These are phyloP conservation scores for Prunus salicina DNA, from an alignment of 306 rosid species.

Conservation along the genomic window DNA sequence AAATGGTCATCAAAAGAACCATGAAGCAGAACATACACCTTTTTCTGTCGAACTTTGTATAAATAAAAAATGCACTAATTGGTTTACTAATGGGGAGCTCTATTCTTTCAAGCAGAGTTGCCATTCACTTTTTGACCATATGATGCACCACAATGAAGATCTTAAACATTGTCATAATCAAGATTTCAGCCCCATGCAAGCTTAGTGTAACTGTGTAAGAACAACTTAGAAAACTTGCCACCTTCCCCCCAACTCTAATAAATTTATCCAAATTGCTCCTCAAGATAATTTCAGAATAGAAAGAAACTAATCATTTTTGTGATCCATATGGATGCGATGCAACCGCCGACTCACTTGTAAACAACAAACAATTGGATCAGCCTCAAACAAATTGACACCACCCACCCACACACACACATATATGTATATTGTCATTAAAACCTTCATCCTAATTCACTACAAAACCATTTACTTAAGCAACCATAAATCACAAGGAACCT, in stretches of 20 bases:
- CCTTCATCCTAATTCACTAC: background rate
- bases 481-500: constrained; percentile 17
- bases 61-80: background rate
- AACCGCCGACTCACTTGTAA: background rate
- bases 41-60: background rate
- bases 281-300: background rate
- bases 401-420: background rate
- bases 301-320: background rate
- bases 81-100: background rate
- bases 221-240: background rate
- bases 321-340: background rate
- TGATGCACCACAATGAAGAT: background rate
- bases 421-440: background rate
- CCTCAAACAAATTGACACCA: background rate
- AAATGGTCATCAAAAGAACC: background rate
- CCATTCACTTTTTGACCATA: background rate
- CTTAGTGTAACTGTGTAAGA: background rate
- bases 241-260: background rate
- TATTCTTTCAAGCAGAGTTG: background rate
- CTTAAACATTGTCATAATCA: background rate
- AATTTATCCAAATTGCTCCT: too few relatives aligned
- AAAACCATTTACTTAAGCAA: background rate
- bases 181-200: background rate
- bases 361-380: background rate
- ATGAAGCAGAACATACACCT: background rate